Conservation (phyloP, 2,329 filamentous ascomycete genomes). For the Albifimbria verrucaria region DNA sequence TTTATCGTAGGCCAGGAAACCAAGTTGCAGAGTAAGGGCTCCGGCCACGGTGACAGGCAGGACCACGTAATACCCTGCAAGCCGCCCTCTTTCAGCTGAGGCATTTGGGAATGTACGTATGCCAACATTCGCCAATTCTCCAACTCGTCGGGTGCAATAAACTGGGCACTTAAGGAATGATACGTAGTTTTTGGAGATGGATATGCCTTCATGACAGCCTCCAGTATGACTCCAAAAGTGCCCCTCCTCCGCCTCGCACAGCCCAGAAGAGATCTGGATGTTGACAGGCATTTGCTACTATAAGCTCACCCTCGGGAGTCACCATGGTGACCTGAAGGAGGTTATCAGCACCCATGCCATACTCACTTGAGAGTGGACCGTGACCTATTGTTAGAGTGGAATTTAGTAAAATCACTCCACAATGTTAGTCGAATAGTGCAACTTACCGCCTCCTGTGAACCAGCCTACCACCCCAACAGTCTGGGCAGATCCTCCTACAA, state of each 20-base stretch:
- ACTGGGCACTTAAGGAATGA: slow-evolving; percentile 1
- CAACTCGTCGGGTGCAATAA: not conserved
- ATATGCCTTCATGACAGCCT: slow-evolving; percentile 33
- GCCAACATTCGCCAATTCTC: slow-evolving; percentile 5
- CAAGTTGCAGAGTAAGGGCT: not conserved
- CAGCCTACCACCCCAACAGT: slow-evolving; percentile 25
- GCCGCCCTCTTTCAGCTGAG: slow-evolving; percentile 1
- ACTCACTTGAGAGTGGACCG: slow-evolving; percentile 25
- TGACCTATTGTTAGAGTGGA: slow-evolving; percentile 22
- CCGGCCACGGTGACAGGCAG: not conserved
- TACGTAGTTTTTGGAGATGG: slow-evolving; percentile 18
- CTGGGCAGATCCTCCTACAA: slow-evolving; percentile 5
- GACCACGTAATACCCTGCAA: slow-evolving; percentile 6
- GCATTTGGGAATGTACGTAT: not conserved
- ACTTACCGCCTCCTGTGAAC: slow-evolving; percentile 25
- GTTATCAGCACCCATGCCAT: slow-evolving; percentile 37
- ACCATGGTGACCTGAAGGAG: slow-evolving; percentile 34
- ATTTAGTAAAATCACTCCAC: not conserved
- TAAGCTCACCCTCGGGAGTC: slow-evolving; percentile 25
- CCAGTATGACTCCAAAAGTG: slow-evolving; percentile 21
- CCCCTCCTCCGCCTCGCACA: slow-evolving; percentile 28
- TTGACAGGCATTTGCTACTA: slow-evolving; percentile 25
- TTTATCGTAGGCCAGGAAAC: slow-evolving; percentile 2
- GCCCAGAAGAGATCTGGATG: slow-evolving; percentile 27
- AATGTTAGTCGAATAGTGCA: not conserved